Evolutionary conservation across 2,329 filamentous ascomycete species (phyloP), one percentile per base, ranked within the genome.

Genomic region (Cercospora sp.): DNA sequence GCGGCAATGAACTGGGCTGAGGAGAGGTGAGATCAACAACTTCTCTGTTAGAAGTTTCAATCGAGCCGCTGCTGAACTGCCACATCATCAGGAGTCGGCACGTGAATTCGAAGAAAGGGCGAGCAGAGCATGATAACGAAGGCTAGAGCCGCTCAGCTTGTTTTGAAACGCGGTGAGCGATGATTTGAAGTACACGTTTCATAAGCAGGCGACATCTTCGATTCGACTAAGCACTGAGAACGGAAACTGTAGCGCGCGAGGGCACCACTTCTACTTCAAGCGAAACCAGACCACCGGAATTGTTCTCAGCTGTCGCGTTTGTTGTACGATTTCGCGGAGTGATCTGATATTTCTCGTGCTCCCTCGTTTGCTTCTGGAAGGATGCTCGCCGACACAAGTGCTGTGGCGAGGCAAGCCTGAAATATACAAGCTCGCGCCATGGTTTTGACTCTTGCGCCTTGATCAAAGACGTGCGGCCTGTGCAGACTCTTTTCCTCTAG

Each of bases 71-170:
- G 13, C 53, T 64, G 26, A 55, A 40, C 7, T 31, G 16, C 26
- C 12, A 18, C 3, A 8, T 7, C 5, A 30, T n/a, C 23, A 65
- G 63, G 10, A 65, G 26, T 36, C 31, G 59, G 18, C 53, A 60
- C 42, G 9, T 65, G 10, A 65, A 60, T n/a, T 65, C 63, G 45
- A 65, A 60, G 28, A 40, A 40, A 48, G 63, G 63, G 2, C 57
- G 63, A 10, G 55, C 18, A 26, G 55, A 60, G 55, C 16, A 36
- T 26, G 9, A 13, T 7, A 3, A 40, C 36, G 36, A 42, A 42
- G 6, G 7, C 6, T 42, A 9, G 7, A 42, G 6, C 7, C 36
- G 7, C 7, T 42, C 36, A 8, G 6, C 36, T 42, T 42, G 36
- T 9, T 42, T n/a, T n/a, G 16, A 5, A 40, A 40, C 36, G 33